Base-by-base conservation (phyloP, 305 asterid genomes). In the Fraxinus floribunda region DNA sequence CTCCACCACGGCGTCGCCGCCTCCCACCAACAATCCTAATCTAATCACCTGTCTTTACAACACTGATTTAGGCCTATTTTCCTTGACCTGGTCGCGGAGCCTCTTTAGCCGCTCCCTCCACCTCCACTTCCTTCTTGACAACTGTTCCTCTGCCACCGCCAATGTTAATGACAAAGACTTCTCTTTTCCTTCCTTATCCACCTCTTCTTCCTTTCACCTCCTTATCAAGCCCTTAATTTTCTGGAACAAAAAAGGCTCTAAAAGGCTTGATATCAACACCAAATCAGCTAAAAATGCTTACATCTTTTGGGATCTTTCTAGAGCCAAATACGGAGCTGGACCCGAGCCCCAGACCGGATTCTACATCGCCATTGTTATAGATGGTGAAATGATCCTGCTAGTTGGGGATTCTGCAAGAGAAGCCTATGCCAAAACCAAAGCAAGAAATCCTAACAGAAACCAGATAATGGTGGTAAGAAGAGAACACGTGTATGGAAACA, bases 311-410 rank as follows among this genome's bases (percentile, higher is more conserved):
- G 95, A 91, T 86, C 88, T 90, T 22, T 86, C 90, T 35, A 49
- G 84, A 29, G 92, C 93, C 44, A 89, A 85, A 82, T 90, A 89
- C 57, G 92, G 92, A 68, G 81, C 90, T 18, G 87, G 93, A 13
- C 95, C 91, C 60, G 92, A 89, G 38, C 94, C 95, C 7, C n/a
- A 44, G 7, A 90, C 92, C 60, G 91, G 91, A 10, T 91, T 86
- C 88, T 83, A 85, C 79, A 29, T 91, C 68, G 86, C 95, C 78
- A 73, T 87, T 0, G 73, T 85, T 22, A 30, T 90, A n/a, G 88
- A 81, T 75, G 89, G 88, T 3, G 85, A 80, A 39, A 83, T 85
- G 9, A 72, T 80, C n/a, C 92, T 91, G 32, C 86, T 88, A 3
- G 86, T 89, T 39, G 95, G 93, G 2, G 93, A 91, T 57, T 85